Conservation (phyloP, 768 basidiomycete genomes). For the Pseudohyphozyma bogoriensis region DNA sequence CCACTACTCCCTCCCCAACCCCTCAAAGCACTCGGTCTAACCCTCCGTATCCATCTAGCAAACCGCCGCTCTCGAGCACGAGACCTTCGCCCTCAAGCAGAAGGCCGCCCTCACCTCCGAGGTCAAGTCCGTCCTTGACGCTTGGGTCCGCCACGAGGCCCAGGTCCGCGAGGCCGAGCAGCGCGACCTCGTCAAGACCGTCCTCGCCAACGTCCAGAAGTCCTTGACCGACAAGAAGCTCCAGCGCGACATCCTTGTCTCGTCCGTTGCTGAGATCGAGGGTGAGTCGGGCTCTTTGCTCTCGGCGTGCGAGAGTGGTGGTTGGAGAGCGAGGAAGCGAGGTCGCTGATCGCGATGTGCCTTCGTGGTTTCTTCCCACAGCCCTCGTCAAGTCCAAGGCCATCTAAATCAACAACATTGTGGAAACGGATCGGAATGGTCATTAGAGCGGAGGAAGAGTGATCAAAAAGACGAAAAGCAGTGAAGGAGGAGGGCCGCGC, state of each 20-base stretch:
- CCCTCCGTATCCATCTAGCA: conserved; percentile 49
- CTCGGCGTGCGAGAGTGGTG: background rate
- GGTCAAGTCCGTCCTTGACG: conserved; percentile 88
- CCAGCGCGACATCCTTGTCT: conserved; percentile 68
- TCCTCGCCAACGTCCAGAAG: conserved; percentile 80
- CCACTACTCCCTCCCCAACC: background rate
- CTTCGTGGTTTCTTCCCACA: conserved; percentile 36
- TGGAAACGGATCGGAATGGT: background rate
- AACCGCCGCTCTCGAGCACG: conserved; percentile 79
- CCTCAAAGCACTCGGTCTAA: background rate
- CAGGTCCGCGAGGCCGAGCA: conserved; percentile 95
- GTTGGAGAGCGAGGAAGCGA: background rate
- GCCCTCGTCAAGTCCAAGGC: conserved; percentile 86
- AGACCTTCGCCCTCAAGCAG: conserved; percentile 83
- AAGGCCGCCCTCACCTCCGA: conserved; percentile 75
- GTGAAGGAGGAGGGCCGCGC: background rate
- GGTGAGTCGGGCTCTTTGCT: conserved; percentile 51
- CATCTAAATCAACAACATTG: conserved; percentile 48
- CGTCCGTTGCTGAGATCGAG: conserved; percentile 81
- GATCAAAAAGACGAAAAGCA: background rate
- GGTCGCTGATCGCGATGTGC: conserved; percentile 1
- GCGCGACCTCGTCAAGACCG: conserved; percentile 72
- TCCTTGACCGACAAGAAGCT: conserved; percentile 75
- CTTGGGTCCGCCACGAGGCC: conserved; percentile 96
- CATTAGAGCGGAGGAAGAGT: background rate